phyloP scores from a whole-genome alignment of 1,284 basidiomycete genomes.

The Uromyces viciae-fabae region DNA sequence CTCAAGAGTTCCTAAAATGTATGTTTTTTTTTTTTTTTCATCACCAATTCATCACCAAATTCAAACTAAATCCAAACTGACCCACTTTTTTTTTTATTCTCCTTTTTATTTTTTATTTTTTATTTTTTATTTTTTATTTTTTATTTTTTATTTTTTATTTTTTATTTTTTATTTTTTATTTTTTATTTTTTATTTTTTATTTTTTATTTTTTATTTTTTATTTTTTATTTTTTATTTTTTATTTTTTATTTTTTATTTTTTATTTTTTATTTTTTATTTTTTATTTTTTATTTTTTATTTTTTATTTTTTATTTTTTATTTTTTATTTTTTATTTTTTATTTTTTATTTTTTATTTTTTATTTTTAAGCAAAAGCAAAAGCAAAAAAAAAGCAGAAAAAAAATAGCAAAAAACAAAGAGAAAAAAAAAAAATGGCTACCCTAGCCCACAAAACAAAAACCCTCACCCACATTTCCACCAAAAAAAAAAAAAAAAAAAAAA shows the following conservation, averaged over 20 bases:
- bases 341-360: slow-evolving; percentile 15
- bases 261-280: slow-evolving; percentile 12
- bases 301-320: slow-evolving; percentile 20
- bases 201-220: slow-evolving; percentile 20
- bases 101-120: slow-evolving; percentile 15
- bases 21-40: neutral
- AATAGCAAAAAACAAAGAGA: neutral
- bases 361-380: slow-evolving; percentile 8
- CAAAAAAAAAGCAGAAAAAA: slow-evolving; percentile 9
- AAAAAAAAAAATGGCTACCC: slow-evolving; percentile 16
- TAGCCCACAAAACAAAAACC: too few species aligned
- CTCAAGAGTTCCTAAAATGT: too few species aligned
- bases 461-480: too few species aligned
- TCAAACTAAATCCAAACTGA: neutral
- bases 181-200: slow-evolving; percentile 20
- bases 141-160: slow-evolving; percentile 20
- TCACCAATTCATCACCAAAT: neutral
- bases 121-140: slow-evolving; percentile 20
- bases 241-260: slow-evolving; percentile 14
- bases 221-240: slow-evolving; percentile 20
- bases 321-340: slow-evolving; percentile 14
- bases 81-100: neutral
- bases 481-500: slow-evolving; percentile 2
- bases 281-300: slow-evolving; percentile 17
- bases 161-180: slow-evolving; percentile 18